These are phyloP conservation scores for Zymoseptoria pseudotritici DNA, from an alignment of 2,329 filamentous ascomycete genomes.

Conservation along the genomic window DNA sequence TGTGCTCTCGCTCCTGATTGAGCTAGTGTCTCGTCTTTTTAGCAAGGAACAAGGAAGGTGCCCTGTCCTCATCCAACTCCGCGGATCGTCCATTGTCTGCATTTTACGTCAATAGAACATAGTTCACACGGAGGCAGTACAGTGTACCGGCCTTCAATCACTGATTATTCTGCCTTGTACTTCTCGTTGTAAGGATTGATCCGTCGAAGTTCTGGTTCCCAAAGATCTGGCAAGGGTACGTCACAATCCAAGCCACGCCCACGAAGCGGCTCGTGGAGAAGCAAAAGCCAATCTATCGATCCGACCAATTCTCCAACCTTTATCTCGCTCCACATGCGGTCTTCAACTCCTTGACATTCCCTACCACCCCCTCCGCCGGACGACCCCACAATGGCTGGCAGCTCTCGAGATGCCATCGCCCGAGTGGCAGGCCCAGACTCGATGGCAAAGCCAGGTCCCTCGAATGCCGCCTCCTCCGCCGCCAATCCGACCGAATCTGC, in stretches of 20 bases:
- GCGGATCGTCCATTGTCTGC: too few relatives aligned
- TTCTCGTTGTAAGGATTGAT: too few relatives aligned
- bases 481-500: slow-evolving; percentile 1
- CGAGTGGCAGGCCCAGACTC: slow-evolving; percentile 9
- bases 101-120: too few relatives aligned
- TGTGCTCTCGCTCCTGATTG: neutral
- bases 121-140: too few relatives aligned
- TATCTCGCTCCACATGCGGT: neutral
- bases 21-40: neutral
- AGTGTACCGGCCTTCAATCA: too few relatives aligned
- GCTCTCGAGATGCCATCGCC: slow-evolving; percentile 2
- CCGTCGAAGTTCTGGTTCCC: too few relatives aligned
- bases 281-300: neutral
- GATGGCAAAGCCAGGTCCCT: slow-evolving; percentile 6
- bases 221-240: too few relatives aligned
- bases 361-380: neutral
- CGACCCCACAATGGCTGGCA: slow-evolving; percentile 1
- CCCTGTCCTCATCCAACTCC: too few relatives aligned
- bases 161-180: too few relatives aligned
- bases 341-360: neutral
- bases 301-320: neutral
- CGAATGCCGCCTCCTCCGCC: slow-evolving; percentile 2
- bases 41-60: too few relatives aligned
- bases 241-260: too few relatives aligned
- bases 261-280: too few relatives aligned